phyloP scores from a whole-genome alignment of 257 asterid genomes.

The Eucommia ulmoides region DNA sequence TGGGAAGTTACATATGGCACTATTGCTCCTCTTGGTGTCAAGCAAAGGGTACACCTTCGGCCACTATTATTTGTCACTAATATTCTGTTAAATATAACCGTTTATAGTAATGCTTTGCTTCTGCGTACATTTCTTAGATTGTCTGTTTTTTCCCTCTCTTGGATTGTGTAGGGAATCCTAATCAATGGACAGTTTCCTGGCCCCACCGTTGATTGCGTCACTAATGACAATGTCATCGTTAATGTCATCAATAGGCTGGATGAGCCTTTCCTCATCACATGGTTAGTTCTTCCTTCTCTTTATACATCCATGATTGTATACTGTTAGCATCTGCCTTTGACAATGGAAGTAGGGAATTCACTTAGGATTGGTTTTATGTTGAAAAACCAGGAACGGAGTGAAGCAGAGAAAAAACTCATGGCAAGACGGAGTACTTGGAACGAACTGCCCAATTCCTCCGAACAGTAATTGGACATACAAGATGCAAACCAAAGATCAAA shows the following conservation, averaged over 20 bases:
- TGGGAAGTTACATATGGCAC: constrained; percentile 54
- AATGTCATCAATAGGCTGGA: constrained; percentile 47
- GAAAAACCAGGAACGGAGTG: constrained; percentile 46
- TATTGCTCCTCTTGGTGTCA: constrained; percentile 53
- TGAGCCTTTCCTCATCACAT: constrained; percentile 68
- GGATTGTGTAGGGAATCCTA: constrained; percentile 50
- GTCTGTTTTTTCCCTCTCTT: background rate
- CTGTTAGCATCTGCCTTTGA: no score
- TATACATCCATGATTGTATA: background rate
- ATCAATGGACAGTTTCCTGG: constrained; percentile 80
- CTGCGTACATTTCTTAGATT: background rate
- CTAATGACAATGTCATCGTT: constrained; percentile 59
- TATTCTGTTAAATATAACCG: background rate
- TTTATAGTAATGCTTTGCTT: background rate
- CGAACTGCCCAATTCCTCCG: constrained; percentile 82
- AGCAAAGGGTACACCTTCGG: constrained; percentile 46
- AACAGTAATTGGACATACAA: constrained; percentile 65
- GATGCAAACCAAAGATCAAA: constrained; percentile 78
- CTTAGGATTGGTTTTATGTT: no score
- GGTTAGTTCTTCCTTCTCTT: constrained; percentile 22
- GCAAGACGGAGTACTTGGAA: constrained; percentile 92
- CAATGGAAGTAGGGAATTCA: background rate
- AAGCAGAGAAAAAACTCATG: constrained; percentile 67
- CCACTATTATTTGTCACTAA: background rate
- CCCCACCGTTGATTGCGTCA: constrained; percentile 43